Percentiles rank a stretch among this genome's conserved stretches.
Conservation (phyloP, 2,329 filamentous ascomycete species). For the Penicillium sp. region DNA sequence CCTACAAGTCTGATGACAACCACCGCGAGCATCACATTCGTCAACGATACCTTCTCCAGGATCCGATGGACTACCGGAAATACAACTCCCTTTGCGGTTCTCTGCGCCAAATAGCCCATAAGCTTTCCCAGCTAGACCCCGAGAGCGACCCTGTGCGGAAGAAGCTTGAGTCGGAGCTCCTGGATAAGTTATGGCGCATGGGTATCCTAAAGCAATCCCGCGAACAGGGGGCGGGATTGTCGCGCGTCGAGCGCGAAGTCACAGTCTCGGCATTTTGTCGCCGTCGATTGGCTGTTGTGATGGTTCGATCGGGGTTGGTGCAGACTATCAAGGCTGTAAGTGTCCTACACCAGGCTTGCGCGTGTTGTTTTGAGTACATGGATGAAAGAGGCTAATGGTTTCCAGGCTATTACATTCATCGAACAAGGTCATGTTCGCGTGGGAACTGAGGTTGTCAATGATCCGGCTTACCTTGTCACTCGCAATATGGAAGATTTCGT, state of each 20-base stretch:
- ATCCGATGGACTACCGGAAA: constrained; percentile 74
- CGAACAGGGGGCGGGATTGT: constrained; percentile 65
- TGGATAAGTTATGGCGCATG: constrained; percentile 91
- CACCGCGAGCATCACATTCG: constrained; percentile 78
- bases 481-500: constrained; percentile 92
- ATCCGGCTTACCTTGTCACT: constrained; percentile 83
- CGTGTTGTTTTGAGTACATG: background rate
- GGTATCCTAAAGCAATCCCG: constrained; percentile 70
- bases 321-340: constrained; percentile 73
- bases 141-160: constrained; percentile 68
- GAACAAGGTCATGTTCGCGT: constrained; percentile 92
- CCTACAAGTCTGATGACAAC: constrained; percentile 79
- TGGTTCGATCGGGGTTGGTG: constrained; percentile 86
- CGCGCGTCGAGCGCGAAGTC: constrained; percentile 72
- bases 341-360: background rate
- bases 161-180: constrained; percentile 78
- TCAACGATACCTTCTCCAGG: constrained; percentile 84
- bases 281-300: constrained; percentile 76
- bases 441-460: constrained; percentile 82
- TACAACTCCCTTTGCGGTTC: constrained; percentile 66
- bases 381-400: constrained; percentile 6
- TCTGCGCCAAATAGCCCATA: constrained; percentile 84
- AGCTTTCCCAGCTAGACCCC: constrained; percentile 72
- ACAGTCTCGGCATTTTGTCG: constrained; percentile 87
- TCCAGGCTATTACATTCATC: constrained; percentile 62